Conservation (phyloP, 1,284 basidiomycete species). For the Agroathelia rolfsii region DNA sequence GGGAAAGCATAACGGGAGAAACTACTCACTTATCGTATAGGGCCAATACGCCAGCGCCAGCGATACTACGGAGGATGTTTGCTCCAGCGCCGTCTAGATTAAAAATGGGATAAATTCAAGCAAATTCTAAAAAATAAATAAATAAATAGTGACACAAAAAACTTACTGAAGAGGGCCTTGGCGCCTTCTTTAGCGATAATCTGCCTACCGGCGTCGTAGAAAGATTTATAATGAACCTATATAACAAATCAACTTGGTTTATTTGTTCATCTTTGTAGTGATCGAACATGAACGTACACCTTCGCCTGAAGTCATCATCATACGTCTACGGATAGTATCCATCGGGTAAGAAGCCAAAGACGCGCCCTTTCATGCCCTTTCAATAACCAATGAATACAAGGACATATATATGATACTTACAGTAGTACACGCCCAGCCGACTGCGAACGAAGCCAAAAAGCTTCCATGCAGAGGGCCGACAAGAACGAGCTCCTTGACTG, state of each 20-base stretch:
- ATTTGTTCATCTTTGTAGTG: background rate
- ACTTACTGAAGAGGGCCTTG: constrained; percentile 46
- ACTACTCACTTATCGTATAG: constrained; percentile 55
- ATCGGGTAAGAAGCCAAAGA: constrained; percentile 57
- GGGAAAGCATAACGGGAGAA: constrained; percentile 15
- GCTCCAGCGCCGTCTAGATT: constrained; percentile 40
- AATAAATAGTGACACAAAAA: background rate
- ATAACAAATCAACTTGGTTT: background rate
- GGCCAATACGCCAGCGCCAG: constrained; percentile 63
- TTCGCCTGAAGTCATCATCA: constrained; percentile 68
- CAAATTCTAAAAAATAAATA: background rate
- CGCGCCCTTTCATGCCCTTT: constrained; percentile 41
- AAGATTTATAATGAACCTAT: constrained; percentile 33
- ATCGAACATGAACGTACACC: constrained; percentile 25
- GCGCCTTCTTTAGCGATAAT: constrained; percentile 51
- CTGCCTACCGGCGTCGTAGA: constrained; percentile 54
- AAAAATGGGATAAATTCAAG: background rate
- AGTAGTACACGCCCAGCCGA: constrained; percentile 47
- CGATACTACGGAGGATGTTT: constrained; percentile 56
- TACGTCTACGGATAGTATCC: constrained; percentile 55
- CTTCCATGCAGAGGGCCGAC: constrained; percentile 47
- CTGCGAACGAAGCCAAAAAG: constrained; percentile 53
- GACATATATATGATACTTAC: constrained; percentile 15
- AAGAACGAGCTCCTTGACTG: constrained; percentile 43
- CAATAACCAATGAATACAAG: constrained; percentile 1